Conservation (phyloP, 331 rosid genomes). For the Cucumis variabilis region DNA sequence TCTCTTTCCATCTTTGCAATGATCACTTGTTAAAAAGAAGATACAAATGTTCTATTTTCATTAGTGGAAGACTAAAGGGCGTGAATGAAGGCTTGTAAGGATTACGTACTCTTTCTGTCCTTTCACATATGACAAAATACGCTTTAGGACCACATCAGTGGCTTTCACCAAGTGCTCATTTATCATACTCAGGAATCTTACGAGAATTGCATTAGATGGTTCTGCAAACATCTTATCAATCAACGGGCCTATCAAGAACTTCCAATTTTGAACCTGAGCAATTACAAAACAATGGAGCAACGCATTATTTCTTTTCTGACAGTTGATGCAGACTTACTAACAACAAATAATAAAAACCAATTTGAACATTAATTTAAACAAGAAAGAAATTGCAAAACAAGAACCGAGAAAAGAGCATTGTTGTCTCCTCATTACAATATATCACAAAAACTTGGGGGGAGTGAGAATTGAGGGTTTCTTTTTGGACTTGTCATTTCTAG, state of each 20-base stretch:
- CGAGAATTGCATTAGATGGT: conserved; percentile 83
- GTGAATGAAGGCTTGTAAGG: not conserved
- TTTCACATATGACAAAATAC: conserved; percentile 65
- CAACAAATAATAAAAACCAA: not conserved
- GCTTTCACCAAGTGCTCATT: conserved; percentile 73
- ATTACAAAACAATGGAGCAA: conserved; percentile 30
- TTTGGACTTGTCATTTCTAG: no score
- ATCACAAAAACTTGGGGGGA: not conserved
- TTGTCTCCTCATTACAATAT: not conserved
- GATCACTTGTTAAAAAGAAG: not conserved
- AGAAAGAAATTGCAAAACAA: conserved; percentile 6
- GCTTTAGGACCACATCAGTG: conserved; percentile 67
- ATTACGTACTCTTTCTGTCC: conserved; percentile 70
- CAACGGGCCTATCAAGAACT: conserved; percentile 69
- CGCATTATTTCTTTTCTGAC: conserved; percentile 20
- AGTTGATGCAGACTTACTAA: not conserved
- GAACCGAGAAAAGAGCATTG: not conserved
- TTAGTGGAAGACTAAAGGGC: not conserved
- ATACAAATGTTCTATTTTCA: not conserved
- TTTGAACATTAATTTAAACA: conserved; percentile 2
- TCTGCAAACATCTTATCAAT: conserved; percentile 88
- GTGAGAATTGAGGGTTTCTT: not conserved
- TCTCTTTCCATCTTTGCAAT: not conserved
- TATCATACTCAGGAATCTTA: conserved; percentile 74
- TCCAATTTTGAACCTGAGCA: conserved; percentile 85